phyloP scores from a whole-genome alignment of 78 protist species.

The Cavenderia fasciculata region DNA sequence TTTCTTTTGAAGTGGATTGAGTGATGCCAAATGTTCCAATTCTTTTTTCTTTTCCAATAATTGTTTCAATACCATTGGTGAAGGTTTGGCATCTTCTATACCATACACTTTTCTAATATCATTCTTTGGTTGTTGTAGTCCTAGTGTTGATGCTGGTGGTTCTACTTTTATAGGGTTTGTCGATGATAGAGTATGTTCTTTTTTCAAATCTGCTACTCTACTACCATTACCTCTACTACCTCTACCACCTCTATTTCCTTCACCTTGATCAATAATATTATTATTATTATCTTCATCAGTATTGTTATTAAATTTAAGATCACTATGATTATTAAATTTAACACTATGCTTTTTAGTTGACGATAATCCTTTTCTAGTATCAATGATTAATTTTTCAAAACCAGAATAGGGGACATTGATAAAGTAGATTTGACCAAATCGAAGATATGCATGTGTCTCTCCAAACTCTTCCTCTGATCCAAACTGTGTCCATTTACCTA shows the following conservation, averaged over 20 bases:
- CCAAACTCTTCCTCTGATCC: background rate
- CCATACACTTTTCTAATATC: too few species aligned
- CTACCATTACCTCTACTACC: background rate
- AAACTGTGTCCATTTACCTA: background rate
- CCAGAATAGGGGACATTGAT: conserved; percentile 4
- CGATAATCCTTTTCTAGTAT: background rate
- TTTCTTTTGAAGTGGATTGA: too few species aligned
- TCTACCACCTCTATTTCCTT: background rate
- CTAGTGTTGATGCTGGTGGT: too few species aligned
- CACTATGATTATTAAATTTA: background rate
- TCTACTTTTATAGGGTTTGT: too few species aligned
- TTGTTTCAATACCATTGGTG: too few species aligned
- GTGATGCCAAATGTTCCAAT: too few species aligned
- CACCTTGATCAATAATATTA: background rate
- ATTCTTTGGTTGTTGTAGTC: too few species aligned
- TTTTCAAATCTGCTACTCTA: background rate
- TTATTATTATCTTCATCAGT: background rate
- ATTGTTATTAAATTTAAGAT: background rate
- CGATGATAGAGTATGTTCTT: background rate
- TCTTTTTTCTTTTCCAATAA: too few species aligned
- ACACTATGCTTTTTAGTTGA: background rate
- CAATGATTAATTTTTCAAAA: background rate
- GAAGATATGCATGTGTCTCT: background rate
- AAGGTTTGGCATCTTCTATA: too few species aligned
- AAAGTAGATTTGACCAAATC: background rate